These are phyloP conservation scores for Lumnitzera littorea DNA, from an alignment of 345 rosid genomes.

Conservation along the genomic window DNA sequence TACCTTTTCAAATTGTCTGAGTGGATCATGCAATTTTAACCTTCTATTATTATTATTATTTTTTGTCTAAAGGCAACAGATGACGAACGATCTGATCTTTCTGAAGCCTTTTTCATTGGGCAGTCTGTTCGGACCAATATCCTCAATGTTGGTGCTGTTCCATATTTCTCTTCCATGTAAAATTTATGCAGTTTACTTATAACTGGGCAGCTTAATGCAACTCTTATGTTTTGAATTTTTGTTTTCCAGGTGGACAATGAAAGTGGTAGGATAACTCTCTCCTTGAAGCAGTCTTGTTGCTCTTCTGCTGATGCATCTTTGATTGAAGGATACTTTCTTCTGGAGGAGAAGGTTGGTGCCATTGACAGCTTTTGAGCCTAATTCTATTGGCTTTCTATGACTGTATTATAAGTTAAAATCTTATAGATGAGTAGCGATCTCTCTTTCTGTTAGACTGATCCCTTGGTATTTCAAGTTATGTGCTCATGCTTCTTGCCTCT, in stretches of 20 bases:
- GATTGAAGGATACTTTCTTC: conserved; percentile 58
- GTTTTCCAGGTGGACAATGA: conserved; percentile 60
- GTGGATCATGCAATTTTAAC: conserved; percentile 3
- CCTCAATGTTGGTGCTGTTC: conserved; percentile 55
- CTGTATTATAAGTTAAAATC: background rate
- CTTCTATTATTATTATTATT: too few species aligned
- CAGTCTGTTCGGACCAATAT: conserved; percentile 88
- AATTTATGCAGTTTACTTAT: background rate
- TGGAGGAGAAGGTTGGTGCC: conserved; percentile 68
- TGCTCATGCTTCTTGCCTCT: too few species aligned
- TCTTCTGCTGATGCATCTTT: conserved; percentile 76
- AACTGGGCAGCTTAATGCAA: background rate
- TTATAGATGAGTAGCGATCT: background rate
- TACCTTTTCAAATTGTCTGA: conserved; percentile 4
- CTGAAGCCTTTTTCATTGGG: conserved; percentile 70
- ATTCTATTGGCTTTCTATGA: background rate
- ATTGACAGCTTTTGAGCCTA: background rate
- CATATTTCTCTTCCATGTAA: conserved; percentile 12
- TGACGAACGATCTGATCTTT: conserved; percentile 50
- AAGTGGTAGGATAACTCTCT: conserved; percentile 63
- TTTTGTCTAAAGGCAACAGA: conserved; percentile 55
- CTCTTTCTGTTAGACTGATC: too few species aligned
- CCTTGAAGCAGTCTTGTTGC: conserved; percentile 84
- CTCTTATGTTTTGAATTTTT: background rate
- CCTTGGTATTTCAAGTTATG: too few species aligned